Evolutionary conservation across 108 stramenopile genomes (phyloP).

Genomic region (Pseudonitzschia pungens): DNA sequence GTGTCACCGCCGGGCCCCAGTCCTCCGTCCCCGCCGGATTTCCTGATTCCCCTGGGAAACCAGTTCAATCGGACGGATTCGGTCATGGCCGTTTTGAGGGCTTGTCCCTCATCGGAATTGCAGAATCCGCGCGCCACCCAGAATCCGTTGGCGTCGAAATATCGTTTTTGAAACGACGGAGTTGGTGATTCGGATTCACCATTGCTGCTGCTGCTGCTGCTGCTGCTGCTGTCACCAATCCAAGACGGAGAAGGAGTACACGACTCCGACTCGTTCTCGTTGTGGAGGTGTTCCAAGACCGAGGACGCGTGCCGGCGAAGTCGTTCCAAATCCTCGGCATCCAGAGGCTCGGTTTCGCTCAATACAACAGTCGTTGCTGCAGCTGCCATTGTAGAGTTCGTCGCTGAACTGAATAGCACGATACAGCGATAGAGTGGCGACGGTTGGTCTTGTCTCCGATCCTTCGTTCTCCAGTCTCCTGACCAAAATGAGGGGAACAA

Average conservation of each 20-base stretch:
- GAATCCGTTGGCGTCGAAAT: slow-evolving; percentile 75
- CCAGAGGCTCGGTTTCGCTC: background rate
- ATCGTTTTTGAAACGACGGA: slow-evolving; percentile 12
- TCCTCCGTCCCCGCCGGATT: background rate
- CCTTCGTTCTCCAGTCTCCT: too few species aligned
- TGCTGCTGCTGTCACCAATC: background rate
- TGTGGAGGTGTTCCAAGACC: background rate
- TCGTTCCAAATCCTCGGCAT: background rate
- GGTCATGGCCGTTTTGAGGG: slow-evolving; percentile 68
- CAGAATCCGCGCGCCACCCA: slow-evolving; percentile 47
- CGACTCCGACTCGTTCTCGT: background rate
- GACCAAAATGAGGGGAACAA: too few species aligned
- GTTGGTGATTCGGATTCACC: background rate
- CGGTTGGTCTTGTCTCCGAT: too few species aligned
- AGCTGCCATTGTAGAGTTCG: background rate
- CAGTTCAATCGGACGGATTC: slow-evolving; percentile 54
- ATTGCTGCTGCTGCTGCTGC: too few species aligned
- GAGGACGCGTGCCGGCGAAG: background rate
- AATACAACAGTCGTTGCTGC: background rate
- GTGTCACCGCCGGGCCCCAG: background rate
- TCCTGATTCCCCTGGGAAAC: slow-evolving; percentile 43
- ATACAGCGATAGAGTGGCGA: too few species aligned
- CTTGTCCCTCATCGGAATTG: slow-evolving; percentile 32
- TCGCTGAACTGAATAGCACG: too few species aligned
- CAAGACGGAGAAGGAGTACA: background rate